phyloP scores from a whole-genome alignment of 495 filamentous ascomycete species.

The Talaromyces wortmannii region DNA sequence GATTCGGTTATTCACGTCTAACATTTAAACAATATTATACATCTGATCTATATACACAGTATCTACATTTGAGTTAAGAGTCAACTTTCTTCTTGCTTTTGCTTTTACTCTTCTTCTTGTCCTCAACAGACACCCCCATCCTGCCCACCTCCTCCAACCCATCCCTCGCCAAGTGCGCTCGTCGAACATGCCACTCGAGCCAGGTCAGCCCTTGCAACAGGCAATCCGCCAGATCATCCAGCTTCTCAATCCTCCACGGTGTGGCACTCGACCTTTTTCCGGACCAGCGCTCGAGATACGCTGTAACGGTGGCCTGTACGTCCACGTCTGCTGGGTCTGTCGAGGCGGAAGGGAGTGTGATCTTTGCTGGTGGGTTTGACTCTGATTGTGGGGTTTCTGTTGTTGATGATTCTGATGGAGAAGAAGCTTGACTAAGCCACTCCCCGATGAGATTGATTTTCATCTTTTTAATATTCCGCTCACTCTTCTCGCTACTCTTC shows the following conservation, averaged over 20 bases:
- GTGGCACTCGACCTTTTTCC: slow-evolving; percentile 1
- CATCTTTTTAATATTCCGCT: slow-evolving; percentile 17
- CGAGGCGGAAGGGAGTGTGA: too few species aligned
- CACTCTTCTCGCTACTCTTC: slow-evolving; percentile 9
- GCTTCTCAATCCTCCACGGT: slow-evolving; percentile 42
- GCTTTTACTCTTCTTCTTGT: neutral
- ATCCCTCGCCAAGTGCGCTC: slow-evolving; percentile 16
- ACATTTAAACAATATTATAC: neutral
- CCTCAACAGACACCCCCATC: neutral
- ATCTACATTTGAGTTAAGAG: neutral
- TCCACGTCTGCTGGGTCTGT: neutral
- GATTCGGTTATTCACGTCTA: too few species aligned
- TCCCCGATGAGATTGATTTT: slow-evolving; percentile 54
- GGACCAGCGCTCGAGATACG: neutral
- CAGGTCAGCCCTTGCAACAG: slow-evolving; percentile 81
- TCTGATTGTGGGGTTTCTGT: slow-evolving; percentile 1
- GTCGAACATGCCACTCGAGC: slow-evolving; percentile 75
- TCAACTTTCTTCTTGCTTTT: neutral
- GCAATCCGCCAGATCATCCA: slow-evolving; percentile 91
- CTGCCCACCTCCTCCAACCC: neutral
- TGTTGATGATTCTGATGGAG: neutral
- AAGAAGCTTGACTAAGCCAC: slow-evolving; percentile 34
- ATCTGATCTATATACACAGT: neutral
- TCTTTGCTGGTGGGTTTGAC: too few species aligned
- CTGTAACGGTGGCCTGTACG: neutral